Conservation (phyloP, 106 monocot species). For the Agapanthus africanus region DNA sequence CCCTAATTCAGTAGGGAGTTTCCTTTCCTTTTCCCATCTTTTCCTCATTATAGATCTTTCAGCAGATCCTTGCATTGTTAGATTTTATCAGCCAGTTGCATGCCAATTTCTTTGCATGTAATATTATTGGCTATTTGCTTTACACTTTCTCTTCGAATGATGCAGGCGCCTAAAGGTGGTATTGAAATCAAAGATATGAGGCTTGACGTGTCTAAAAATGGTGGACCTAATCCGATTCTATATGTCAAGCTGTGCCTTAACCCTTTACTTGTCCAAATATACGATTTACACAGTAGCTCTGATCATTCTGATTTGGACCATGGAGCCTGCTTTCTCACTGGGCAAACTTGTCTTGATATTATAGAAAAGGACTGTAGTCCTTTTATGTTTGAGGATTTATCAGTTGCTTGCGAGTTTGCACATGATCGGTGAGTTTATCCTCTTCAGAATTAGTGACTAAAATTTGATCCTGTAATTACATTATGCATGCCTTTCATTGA, state of each 20-base stretch:
- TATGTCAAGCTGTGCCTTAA: slow-evolving; percentile 54
- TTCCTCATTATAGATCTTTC: too few species aligned
- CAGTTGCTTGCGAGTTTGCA: slow-evolving; percentile 55
- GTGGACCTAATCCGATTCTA: slow-evolving; percentile 50
- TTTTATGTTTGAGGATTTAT: slow-evolving; percentile 65
- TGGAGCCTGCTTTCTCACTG: slow-evolving; percentile 17
- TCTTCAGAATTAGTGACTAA: background rate
- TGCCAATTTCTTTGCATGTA: background rate
- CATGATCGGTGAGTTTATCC: slow-evolving; percentile 57
- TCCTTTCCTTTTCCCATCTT: too few species aligned
- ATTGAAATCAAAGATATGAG: slow-evolving; percentile 69
- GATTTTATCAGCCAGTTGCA: too few species aligned
- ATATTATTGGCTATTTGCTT: background rate
- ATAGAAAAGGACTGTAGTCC: slow-evolving; percentile 30
- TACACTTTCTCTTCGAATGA: slow-evolving; percentile 8
- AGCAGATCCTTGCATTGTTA: too few species aligned
- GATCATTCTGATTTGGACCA: slow-evolving; percentile 42
- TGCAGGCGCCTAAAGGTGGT: slow-evolving; percentile 66
- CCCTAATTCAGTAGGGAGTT: too few species aligned
- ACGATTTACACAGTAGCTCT: slow-evolving; percentile 22
- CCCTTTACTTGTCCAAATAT: slow-evolving; percentile 54
- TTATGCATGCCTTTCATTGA: background rate
- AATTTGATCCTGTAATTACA: background rate
- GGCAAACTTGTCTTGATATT: slow-evolving; percentile 21
- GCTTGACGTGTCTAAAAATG: slow-evolving; percentile 59